Conservation (phyloP, 1,139 yeast genomes). For the Pichia sp. region DNA sequence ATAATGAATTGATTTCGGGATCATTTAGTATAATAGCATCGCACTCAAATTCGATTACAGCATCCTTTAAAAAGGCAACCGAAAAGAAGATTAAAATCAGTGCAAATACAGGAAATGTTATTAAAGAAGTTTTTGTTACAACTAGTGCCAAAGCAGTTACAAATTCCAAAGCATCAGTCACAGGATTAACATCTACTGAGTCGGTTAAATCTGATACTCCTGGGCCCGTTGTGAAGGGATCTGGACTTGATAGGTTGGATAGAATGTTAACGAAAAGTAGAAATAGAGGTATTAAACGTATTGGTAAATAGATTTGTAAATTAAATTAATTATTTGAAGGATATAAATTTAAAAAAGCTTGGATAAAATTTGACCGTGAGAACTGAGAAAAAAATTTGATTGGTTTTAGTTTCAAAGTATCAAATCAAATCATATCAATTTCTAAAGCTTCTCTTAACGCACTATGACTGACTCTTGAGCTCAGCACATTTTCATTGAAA, state of each 20-base stretch:
- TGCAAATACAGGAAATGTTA: constrained; percentile 23
- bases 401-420: neutral
- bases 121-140: constrained; percentile 27
- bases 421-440: constrained; percentile 17
- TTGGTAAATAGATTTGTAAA: constrained; percentile 1
- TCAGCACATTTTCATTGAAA: constrained; percentile 37
- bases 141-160: constrained; percentile 22
- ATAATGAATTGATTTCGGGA: constrained; percentile 5
- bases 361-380: no score
- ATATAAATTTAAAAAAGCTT: no score
- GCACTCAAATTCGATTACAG: constrained; percentile 18
- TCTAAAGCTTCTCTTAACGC: constrained; percentile 40
- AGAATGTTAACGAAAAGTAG: constrained; percentile 20
- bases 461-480: constrained; percentile 35
- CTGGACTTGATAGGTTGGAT: constrained; percentile 21
- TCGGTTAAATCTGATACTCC: neutral
- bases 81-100: constrained; percentile 18
- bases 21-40: constrained; percentile 17
- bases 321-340: neutral
- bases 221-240: constrained; percentile 11
- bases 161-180: constrained; percentile 25
- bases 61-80: constrained; percentile 17
- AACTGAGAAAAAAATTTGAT: neutral
- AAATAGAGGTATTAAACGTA: constrained; percentile 15
- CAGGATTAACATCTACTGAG: constrained; percentile 17